Base-by-base conservation (phyloP, 768 basidiomycete genomes). In the Boletus bicolor region DNA sequence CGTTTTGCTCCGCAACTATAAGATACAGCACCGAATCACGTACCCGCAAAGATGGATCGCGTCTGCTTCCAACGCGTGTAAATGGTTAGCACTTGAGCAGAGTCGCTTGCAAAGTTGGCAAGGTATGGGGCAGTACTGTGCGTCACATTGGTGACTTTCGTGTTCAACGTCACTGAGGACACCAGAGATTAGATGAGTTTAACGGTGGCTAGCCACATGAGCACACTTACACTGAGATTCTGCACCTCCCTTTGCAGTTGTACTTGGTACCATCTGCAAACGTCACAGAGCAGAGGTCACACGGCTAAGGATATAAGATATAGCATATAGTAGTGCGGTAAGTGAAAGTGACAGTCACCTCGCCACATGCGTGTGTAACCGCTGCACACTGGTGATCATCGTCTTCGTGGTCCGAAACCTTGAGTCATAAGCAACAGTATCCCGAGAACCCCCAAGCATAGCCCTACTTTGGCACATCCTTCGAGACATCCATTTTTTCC, bases 11-110 rank as follows among this genome's bases (percentile, higher is more conserved):
- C 70, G 15, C 0, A 12, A 9, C 5, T 34, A 8, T 15, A 9
- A 43, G 19, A 14, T 7, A 47, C 15, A n/a, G 4, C 7, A 19
- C 24, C 17, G 11, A 32, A 53, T 54, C 36, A 65, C 70, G 30
- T 36, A 83, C 85, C 83, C 83, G 72, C 84, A 86, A 46, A 86
- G 76, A 71, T 86, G 84, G 21, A 76, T 47, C 0, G 72, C 71
- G 4, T 54, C 67, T 3, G 53, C 54, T 24, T 75, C 66, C 24
- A 83, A 65, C 0, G 75, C 82, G 45, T 86, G 84, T 12, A 86
- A 71, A 68, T 86, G 84, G 51, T 80, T 66, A 7, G 57, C 42
- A 51, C 68, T 66, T 4, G 73, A 68, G 53, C 84, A 86, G 12
- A 77, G 71, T 34, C 82, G 73, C 55, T 73, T 79, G 65, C 85